Evolutionary conservation across 805 yeast genomes (phyloP).

Genomic region (Yamadazyma laniorum): DNA sequence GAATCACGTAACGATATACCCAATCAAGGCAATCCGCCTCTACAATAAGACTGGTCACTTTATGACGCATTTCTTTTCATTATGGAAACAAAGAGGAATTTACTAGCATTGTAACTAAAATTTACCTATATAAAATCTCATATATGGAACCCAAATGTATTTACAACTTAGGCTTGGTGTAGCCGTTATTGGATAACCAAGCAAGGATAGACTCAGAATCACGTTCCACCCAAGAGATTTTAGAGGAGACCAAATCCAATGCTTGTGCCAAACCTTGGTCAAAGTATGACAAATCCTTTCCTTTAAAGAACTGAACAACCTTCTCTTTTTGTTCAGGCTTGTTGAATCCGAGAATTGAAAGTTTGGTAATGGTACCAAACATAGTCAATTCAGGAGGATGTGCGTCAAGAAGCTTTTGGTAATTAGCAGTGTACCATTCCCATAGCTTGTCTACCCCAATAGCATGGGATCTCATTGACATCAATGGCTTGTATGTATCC

Average conservation of each 20-base stretch:
- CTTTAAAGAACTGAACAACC: conserved; percentile 50
- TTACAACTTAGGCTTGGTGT: conserved; percentile 14
- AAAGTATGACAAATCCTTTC: conserved; percentile 59
- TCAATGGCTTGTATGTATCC: conserved; percentile 76
- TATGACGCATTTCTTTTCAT: neutral
- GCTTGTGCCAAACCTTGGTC: conserved; percentile 64
- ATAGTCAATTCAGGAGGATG: conserved; percentile 81
- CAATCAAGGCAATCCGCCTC: too few relatives aligned
- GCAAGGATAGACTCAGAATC: conserved; percentile 46
- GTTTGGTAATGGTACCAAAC: conserved; percentile 70
- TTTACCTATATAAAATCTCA: too few relatives aligned
- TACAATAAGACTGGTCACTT: too few relatives aligned
- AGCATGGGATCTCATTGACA: conserved; percentile 61
- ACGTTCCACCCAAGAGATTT: conserved; percentile 57
- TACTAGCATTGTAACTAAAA: too few relatives aligned
- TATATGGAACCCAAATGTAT: too few relatives aligned
- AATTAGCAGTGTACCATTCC: conserved; percentile 69
- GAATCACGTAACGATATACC: too few relatives aligned
- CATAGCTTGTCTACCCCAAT: conserved; percentile 70
- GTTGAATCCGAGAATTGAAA: conserved; percentile 62
- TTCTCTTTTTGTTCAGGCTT: conserved; percentile 50
- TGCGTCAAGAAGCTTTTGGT: conserved; percentile 63
- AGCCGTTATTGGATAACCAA: conserved; percentile 47
- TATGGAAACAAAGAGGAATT: neutral
- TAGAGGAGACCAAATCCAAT: conserved; percentile 57